phyloP scores from a whole-genome alignment of 1,284 basidiomycete species.

The Leccinum subfulvum region DNA sequence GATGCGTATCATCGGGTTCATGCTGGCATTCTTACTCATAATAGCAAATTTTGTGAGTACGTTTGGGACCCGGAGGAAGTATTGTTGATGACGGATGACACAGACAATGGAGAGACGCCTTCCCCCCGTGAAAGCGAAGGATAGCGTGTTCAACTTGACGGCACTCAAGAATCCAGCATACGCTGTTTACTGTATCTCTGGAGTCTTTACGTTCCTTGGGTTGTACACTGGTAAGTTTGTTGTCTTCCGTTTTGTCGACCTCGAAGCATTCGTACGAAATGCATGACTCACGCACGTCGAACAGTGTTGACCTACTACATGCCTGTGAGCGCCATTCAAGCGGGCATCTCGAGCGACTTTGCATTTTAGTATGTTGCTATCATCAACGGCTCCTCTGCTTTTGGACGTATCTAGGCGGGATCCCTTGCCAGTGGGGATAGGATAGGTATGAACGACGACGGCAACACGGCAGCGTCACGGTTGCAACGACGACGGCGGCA shows the following conservation, averaged over 20 bases:
- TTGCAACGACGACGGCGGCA: no score
- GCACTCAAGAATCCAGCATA: slow-evolving; percentile 43
- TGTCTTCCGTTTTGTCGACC: not conserved
- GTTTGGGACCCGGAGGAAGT: not conserved
- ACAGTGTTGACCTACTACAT: slow-evolving; percentile 54
- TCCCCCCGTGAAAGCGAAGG: slow-evolving; percentile 38
- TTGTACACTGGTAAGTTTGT: slow-evolving; percentile 52
- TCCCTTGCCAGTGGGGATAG: slow-evolving; percentile 36
- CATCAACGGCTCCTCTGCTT: slow-evolving; percentile 44
- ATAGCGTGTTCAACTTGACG: slow-evolving; percentile 42
- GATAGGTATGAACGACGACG: slow-evolving; percentile 21
- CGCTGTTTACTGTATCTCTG: slow-evolving; percentile 40
- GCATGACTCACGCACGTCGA: slow-evolving; percentile 7
- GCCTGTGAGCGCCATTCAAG: slow-evolving; percentile 39
- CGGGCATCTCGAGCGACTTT: slow-evolving; percentile 38
- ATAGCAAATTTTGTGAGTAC: slow-evolving; percentile 37
- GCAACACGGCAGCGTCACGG: no score
- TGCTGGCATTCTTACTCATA: slow-evolving; percentile 38
- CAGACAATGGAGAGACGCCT: slow-evolving; percentile 37
- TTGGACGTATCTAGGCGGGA: slow-evolving; percentile 43
- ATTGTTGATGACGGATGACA: slow-evolving; percentile 38
- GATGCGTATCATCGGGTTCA: slow-evolving; percentile 46
- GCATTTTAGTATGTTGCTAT: slow-evolving; percentile 49
- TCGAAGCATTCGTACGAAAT: not conserved
- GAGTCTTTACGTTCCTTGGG: slow-evolving; percentile 52